Evolutionary conservation across 805 yeast genomes (phyloP).

Genomic region (Monosporozyma servazzii): DNA sequence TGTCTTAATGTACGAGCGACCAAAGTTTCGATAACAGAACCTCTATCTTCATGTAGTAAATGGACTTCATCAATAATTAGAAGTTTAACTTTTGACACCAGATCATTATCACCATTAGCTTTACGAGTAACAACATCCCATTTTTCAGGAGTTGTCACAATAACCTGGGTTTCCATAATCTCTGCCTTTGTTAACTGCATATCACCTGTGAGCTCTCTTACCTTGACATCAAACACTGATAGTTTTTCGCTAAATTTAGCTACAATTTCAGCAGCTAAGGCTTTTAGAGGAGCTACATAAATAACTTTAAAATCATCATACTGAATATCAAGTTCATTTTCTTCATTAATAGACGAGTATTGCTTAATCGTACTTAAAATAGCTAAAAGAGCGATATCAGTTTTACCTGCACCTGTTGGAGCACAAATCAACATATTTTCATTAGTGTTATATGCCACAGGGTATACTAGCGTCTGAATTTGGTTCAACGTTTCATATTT

Average conservation of each 20-base stretch:
- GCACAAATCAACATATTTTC: conserved; percentile 96
- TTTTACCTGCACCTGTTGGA: conserved; percentile 97
- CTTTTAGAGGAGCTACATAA: conserved; percentile 89
- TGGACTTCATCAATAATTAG: conserved; percentile 95
- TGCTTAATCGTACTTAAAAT: conserved; percentile 73
- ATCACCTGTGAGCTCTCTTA: conserved; percentile 87
- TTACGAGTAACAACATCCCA: conserved; percentile 98
- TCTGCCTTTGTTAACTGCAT: conserved; percentile 84
- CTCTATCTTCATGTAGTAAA: conserved; percentile 92
- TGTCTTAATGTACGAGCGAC: conserved; percentile 92
- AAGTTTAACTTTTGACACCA: conserved; percentile 74
- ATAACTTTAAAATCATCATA: conserved; percentile 83
- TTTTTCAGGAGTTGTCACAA: conserved; percentile 92
- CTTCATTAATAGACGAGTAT: conserved; percentile 45
- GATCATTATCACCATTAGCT: conserved; percentile 77
- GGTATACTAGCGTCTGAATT: conserved; percentile 84
- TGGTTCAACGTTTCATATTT: conserved; percentile 69
- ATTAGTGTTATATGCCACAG: conserved; percentile 85
- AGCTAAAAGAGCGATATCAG: conserved; percentile 81
- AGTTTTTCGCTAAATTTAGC: conserved; percentile 74
- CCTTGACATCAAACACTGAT: conserved; percentile 77
- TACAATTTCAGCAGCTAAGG: conserved; percentile 93
- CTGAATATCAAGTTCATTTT: conserved; percentile 52
- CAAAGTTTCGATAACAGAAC: conserved; percentile 90
- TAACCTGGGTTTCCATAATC: conserved; percentile 71